These are phyloP conservation scores for Neophaeococcomyces mojaviensis DNA, from an alignment of 2,329 filamentous ascomycete genomes.

Conservation along the genomic window DNA sequence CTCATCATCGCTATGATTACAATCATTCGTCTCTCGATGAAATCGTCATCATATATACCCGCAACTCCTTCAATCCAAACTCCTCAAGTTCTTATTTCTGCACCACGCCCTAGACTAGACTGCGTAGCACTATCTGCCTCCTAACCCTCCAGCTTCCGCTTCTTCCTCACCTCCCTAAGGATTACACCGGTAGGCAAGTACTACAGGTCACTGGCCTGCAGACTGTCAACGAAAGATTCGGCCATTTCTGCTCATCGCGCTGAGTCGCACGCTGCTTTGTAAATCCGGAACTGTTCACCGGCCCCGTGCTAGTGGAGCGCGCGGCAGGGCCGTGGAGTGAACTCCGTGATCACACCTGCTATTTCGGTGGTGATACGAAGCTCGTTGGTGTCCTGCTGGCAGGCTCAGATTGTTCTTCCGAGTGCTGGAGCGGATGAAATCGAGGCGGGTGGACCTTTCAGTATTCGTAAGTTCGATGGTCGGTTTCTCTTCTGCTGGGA, in stretches of 20 bases:
- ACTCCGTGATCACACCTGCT: constrained; percentile 54
- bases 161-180: no score
- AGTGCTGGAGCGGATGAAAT: constrained; percentile 41
- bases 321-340: constrained; percentile 51
- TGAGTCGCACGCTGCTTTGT: constrained; percentile 32
- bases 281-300: constrained; percentile 33
- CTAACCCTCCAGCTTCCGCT: no score
- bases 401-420: constrained; percentile 44
- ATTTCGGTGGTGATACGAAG: constrained; percentile 45
- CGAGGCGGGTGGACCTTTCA: constrained; percentile 49
- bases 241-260: constrained; percentile 47
- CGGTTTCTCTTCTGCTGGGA: no score
- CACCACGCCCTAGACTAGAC: no score
- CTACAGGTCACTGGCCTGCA: constrained; percentile 34
- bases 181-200: constrained; percentile 30
- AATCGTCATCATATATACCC: no score
- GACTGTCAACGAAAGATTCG: constrained; percentile 34
- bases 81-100: no score
- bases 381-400: constrained; percentile 46
- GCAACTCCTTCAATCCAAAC: no score
- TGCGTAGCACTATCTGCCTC: no score
- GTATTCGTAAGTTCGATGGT: constrained; percentile 26
- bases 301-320: constrained; percentile 52
- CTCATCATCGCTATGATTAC: no score
- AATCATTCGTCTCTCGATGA: no score